Base-by-base conservation (phyloP, 345 rosid species). In the Boechera stricta region DNA sequence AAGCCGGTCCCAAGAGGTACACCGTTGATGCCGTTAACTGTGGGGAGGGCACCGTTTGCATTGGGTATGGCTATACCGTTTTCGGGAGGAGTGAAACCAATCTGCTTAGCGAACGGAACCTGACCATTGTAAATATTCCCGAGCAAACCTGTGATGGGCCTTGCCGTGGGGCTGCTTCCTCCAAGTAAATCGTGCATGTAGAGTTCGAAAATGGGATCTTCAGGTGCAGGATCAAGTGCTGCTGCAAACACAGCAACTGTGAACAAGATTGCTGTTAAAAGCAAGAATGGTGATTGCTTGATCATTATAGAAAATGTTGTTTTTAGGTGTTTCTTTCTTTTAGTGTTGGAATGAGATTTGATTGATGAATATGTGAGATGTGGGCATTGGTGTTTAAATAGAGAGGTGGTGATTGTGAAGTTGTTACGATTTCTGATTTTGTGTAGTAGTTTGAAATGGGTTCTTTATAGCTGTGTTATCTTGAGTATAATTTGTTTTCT, bases 111-210 rank as follows among this genome's bases (percentile, higher is more conserved):
- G 67, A 91, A 95, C 24, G 99, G 98, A 41, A 95, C 99, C 68
- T 95, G 97, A 16, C 98, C 97, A 10, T 83, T 87, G 81, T 92
- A 95, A n/a, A 95, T 92, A 85, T 86, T 91, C 13, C 99, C 99
- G 18, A 91, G 86, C 84, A 95, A 76, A 74, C 99, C 99, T 0
- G 99, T 93, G 81, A 95, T 72, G 0, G 97, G 99, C 68, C 98
- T 87, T 0, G 98, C 96, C 0, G 98, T 91, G 2, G 98, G 98
- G 67, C 80, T 95, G 79, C 89, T 82, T 45, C 99, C 99, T 2
- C 97, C 98, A 0, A 92, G 93, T 72, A 92, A 76, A 84, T 95
- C 99, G 55, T 92, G 98, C 97, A 95, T 86, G 83, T 84, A 95
- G 63, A 95, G 82, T 74, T 95, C 99, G 11, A 95, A 75, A 69